These are phyloP conservation scores for Polyrhizophydium stewartii DNA, from an alignment of 371 early-diverging fungal genomes.

Conservation along the genomic window DNA sequence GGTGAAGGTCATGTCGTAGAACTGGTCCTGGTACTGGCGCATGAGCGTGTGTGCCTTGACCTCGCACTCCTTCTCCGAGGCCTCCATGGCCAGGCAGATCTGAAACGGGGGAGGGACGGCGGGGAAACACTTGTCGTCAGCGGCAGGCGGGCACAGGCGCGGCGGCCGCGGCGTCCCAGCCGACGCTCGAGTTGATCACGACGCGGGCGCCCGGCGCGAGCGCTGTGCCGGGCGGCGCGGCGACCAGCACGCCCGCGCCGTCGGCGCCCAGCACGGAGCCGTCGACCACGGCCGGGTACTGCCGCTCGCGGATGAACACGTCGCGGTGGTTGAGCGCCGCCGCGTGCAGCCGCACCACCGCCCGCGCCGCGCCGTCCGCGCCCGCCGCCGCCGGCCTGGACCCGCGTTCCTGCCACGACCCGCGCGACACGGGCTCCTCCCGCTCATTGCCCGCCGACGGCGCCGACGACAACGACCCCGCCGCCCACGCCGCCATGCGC, in stretches of 20 bases:
- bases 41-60: conserved; percentile 50
- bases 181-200: conserved; percentile 50
- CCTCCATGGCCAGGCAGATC: conserved; percentile 71
- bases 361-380: too few species aligned
- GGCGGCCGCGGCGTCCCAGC: conserved; percentile 55
- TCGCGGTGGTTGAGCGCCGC: conserved; percentile 71
- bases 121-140: too few species aligned
- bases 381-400: too few species aligned
- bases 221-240: neutral
- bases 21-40: conserved; percentile 41
- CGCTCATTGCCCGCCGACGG: too few species aligned
- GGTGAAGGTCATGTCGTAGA: conserved; percentile 53
- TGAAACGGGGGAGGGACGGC: conserved; percentile 38
- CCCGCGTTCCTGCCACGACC: too few species aligned
- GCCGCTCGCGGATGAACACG: conserved; percentile 58
- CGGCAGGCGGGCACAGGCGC: conserved; percentile 40
- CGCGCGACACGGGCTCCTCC: too few species aligned
- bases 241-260: conserved; percentile 52
- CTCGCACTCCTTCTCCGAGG: conserved; percentile 48
- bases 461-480: too few species aligned
- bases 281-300: conserved; percentile 37
- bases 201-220: conserved; percentile 37
- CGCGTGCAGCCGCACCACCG: conserved; percentile 55
- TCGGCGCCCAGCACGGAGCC: conserved; percentile 58
- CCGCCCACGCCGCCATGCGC: too few species aligned